Evolutionary conservation across 352 stramenopile species (phyloP).

Genomic region (Phytophthora pisi): DNA sequence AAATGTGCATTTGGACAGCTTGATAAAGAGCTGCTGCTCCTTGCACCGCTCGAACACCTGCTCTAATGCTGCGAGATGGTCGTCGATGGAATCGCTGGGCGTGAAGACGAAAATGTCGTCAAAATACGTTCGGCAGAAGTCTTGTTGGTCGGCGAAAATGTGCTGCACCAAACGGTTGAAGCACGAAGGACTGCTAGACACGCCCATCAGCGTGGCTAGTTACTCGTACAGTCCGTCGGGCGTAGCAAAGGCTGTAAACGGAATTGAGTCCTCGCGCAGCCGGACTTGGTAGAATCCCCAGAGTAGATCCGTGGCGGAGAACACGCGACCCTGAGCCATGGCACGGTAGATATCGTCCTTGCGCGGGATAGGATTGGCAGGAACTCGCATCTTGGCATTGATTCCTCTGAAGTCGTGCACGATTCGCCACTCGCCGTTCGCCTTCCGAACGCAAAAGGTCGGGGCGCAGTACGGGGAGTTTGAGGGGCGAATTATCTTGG

Average conservation of each 20-base stretch:
- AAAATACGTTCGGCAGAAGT: constrained; percentile 2
- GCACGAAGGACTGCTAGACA: constrained; percentile 11
- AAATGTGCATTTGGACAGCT: constrained; percentile 18
- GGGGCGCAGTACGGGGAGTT: constrained; percentile 11
- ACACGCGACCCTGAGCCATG: background rate
- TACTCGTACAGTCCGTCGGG: constrained; percentile 18
- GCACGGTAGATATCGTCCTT: constrained; percentile 11
- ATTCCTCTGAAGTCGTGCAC: constrained; percentile 6
- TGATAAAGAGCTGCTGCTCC: constrained; percentile 3
- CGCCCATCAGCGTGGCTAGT: constrained; percentile 11
- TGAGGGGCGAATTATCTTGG: constrained; percentile 8
- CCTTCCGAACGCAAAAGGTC: constrained; percentile 12
- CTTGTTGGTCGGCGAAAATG: background rate
- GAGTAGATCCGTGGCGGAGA: constrained; percentile 10
- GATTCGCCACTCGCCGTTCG: constrained; percentile 11
- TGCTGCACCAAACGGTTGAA: constrained; percentile 1
- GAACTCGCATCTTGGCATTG: constrained; percentile 8
- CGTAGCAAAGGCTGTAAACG: constrained; percentile 10
- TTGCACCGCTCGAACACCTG: constrained; percentile 4
- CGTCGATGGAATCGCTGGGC: background rate
- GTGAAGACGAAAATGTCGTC: constrained; percentile 14
- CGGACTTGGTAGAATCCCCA: constrained; percentile 19
- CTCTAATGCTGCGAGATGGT: constrained; percentile 1
- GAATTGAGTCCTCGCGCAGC: constrained; percentile 5
- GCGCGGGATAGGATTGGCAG: constrained; percentile 8